Base-by-base conservation (phyloP, 148 eudicot genomes). In the Rhododendron simsii region DNA sequence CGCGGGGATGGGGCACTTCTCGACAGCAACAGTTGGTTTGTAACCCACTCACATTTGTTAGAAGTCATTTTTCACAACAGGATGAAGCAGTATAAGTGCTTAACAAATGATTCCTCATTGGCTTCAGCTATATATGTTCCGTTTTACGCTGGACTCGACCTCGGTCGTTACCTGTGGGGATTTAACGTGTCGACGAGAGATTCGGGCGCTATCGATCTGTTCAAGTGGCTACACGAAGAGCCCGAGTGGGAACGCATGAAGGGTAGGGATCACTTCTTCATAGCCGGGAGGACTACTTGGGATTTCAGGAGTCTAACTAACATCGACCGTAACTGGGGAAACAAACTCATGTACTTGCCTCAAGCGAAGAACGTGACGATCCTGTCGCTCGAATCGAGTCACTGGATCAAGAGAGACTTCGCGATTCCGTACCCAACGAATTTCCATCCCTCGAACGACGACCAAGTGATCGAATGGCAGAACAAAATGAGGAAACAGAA, bases 51-150 rank as follows among this genome's bases (percentile, higher is more conserved):
- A 30, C 86, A 89, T 85, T 74, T 87, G 30, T 88, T 93, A n/a
- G 93, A 91, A 87, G 88, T 90, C 5, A 91, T 91, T 53, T 92
- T 92, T 67, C 94, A 91, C 74, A 92, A 89, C 48, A 85, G 93
- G 44, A 86, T 90, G 92, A 69, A 89, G 78, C 83, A 83, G 33
- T 92, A 92, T 35, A 85, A 90, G 63, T 92, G 94, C 63, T 61
- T 91, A 59, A 92, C 94, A 2, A 82, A 21, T 2, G 83, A 89
- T 47, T 92, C 92, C 1, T 53, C 87, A 0, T 3, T 84, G 11
- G 94, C 93, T 2, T 84, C 93, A 3, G 91, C 91, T 1, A 80
- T 92, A 12, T 91, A 83, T 23, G 91, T 92, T 0, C 94, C 94
- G 4, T 92, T 79, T 28, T 92, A 91, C 7, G 87, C 92, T 9